Evolutionary conservation across 1,284 basidiomycete genomes (phyloP).

Genomic region (Cutaneotrichosporon cyanovorans): DNA sequence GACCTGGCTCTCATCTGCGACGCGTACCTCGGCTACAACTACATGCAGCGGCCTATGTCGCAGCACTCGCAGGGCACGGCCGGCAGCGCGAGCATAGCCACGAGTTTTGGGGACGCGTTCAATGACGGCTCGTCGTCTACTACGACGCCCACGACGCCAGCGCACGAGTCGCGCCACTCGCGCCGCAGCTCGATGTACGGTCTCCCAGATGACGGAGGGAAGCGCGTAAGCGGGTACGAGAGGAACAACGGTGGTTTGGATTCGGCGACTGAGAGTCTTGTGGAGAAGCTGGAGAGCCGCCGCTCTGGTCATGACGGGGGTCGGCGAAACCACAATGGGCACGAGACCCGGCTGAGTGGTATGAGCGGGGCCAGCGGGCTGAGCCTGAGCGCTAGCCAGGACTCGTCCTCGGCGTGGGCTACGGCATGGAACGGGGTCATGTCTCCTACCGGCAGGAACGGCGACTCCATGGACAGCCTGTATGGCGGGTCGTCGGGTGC

Average conservation of each 20-base stretch:
- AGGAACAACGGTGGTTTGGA: not conserved
- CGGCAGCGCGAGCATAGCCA: not conserved
- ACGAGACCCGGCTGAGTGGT: conserved; percentile 13
- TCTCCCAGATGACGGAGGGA: conserved; percentile 3
- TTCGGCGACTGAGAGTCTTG: not conserved
- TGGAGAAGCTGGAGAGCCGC: not conserved
- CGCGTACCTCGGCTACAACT: conserved; percentile 56
- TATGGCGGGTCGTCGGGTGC: conserved; percentile 2
- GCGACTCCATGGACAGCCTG: conserved; percentile 2
- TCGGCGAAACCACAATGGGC: conserved; percentile 4
- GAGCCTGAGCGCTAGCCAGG: not conserved
- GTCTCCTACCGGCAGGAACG: conserved; percentile 10
- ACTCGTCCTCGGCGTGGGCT: conserved; percentile 1
- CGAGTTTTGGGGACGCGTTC: too few species aligned
- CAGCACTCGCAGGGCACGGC: conserved; percentile 17
- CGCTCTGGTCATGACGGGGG: not conserved
- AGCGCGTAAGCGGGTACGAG: conserved; percentile 1
- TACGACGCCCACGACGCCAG: conserved; percentile 3
- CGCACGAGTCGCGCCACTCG: conserved; percentile 5
- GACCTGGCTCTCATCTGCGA: conserved; percentile 79
- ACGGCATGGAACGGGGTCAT: conserved; percentile 11
- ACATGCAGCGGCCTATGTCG: conserved; percentile 23
- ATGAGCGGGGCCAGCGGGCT: too few species aligned
- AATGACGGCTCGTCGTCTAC: conserved; percentile 6
- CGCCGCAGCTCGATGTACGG: conserved; percentile 13